Evolutionary conservation across 331 rosid genomes (phyloP), one percentile per base, ranked within the genome.

Genomic region (Dryas integrifolia): DNA sequence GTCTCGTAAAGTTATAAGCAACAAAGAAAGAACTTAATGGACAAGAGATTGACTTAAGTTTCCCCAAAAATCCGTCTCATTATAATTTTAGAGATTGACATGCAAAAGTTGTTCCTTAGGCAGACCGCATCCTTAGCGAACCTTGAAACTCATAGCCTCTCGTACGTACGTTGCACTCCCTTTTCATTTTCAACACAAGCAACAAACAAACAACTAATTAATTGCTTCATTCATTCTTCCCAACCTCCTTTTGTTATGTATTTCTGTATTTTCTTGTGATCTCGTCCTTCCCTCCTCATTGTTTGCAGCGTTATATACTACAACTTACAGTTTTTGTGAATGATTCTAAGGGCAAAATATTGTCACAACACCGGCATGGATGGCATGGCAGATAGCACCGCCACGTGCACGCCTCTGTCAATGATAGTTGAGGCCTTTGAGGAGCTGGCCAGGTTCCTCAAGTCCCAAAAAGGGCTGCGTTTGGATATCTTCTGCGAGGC

Each of bases 361-460:
- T 46, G 75, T 51, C 58, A 64, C 0, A 6, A 14, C 7, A 43
- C 45, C 46, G 76, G 39, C 70, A 63, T 63, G 72, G 76, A 72
- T 13, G 53, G 14, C 61, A 53, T 30, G 59, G 72, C 65, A 6
- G 70, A 73, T 12, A 39, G 59, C 45, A 80, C 72, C 44, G 45
- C 65, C 50, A 60, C 62, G 26, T 44, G 58, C 44, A 53, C 51
- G 70, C 95, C 92, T 39, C 90, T 94, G 0, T 77, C 96, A 9
- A 72, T 84, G 82, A 82, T 94, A 4, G 86, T 86, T 0, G 96
- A 91, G 57, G 92, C 97, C 30, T 91, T 94, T 67, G 96, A 91
- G 74, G 85, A 83, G 8, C 83, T 91, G 3, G 61, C 72, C 0
- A 79, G 75, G 74, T 68, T 60, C 16, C 21, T 85, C 8, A 65